These are phyloP conservation scores for Capsella bursapastoris DNA, from an alignment of 345 rosid species.

Conservation along the genomic window DNA sequence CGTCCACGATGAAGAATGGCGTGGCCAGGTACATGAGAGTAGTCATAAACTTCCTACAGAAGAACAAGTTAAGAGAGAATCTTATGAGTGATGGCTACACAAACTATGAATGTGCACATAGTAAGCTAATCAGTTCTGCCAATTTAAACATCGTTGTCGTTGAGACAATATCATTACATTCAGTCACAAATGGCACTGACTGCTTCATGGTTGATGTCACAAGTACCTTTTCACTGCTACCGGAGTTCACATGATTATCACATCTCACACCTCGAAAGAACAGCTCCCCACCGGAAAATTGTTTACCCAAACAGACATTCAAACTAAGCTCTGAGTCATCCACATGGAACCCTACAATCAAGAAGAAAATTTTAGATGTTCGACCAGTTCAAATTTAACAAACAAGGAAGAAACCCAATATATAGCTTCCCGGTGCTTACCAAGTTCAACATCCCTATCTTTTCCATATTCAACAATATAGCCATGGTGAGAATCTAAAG, in stretches of 20 bases:
- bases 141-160: constrained; percentile 8
- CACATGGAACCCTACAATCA: constrained; percentile 80
- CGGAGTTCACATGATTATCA: constrained; percentile 81
- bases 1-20: constrained; percentile 95
- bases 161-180: constrained; percentile 6
- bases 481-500: constrained; percentile 97
- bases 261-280: constrained; percentile 90
- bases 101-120: not conserved
- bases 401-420: constrained; percentile 8
- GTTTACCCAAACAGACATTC: constrained; percentile 91
- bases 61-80: constrained; percentile 3
- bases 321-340: constrained; percentile 96
- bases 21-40: constrained; percentile 74
- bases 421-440: constrained; percentile 52
- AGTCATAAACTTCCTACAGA: constrained; percentile 75
- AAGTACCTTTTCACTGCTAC: constrained; percentile 64
- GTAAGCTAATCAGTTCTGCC: not conserved
- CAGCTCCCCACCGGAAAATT: constrained; percentile 91
- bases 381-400: constrained; percentile 18
- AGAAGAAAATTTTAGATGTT: constrained; percentile 29
- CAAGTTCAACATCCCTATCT: constrained; percentile 87
- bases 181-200: constrained; percentile 9
- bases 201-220: constrained; percentile 2
- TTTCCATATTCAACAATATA: constrained; percentile 93
- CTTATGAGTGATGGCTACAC: constrained; percentile 12